These are phyloP conservation scores for Candida albicans DNA, from an alignment of 1,139 yeast genomes.

Conservation along the genomic window DNA sequence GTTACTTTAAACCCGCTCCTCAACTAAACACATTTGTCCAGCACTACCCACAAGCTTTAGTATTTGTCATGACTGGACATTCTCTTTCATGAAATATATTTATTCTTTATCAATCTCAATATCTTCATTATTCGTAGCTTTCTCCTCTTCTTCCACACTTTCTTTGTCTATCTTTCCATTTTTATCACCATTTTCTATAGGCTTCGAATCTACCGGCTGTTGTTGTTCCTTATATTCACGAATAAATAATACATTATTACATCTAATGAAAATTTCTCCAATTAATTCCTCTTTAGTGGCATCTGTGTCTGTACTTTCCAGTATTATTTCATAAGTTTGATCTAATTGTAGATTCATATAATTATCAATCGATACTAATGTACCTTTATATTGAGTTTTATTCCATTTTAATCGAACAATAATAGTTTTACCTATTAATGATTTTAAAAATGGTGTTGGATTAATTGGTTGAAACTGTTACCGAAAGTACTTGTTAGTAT, in stretches of 20 bases:
- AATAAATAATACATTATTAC: conserved; percentile 76
- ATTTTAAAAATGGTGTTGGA: conserved; percentile 87
- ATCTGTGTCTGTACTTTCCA: conserved; percentile 32
- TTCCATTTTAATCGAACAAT: conserved; percentile 94
- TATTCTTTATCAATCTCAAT: conserved; percentile 5
- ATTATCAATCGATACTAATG: conserved; percentile 79
- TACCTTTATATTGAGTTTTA: conserved; percentile 85
- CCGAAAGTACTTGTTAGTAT: conserved; percentile 12
- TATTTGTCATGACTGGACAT: no score
- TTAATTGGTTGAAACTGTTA: conserved; percentile 79
- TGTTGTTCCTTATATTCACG: conserved; percentile 29
- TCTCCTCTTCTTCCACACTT: conserved; percentile 2
- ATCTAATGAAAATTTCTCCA: conserved; percentile 85
- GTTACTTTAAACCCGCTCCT: no score
- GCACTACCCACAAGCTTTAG: no score
- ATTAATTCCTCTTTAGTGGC: conserved; percentile 54
- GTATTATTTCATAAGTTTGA: conserved; percentile 62
- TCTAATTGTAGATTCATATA: conserved; percentile 88
- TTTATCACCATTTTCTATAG: background rate
- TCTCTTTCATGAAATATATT: no score
- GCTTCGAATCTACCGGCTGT: background rate
- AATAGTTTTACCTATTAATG: conserved; percentile 66
- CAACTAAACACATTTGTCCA: no score
- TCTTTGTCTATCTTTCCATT: conserved; percentile 19
- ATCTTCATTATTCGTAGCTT: background rate